A percentile compares a stretch with the other conserved stretches of the same genome.
phyloP scores from a whole-genome alignment of 2,329 filamentous ascomycete species.

The Xylaria sp. region DNA sequence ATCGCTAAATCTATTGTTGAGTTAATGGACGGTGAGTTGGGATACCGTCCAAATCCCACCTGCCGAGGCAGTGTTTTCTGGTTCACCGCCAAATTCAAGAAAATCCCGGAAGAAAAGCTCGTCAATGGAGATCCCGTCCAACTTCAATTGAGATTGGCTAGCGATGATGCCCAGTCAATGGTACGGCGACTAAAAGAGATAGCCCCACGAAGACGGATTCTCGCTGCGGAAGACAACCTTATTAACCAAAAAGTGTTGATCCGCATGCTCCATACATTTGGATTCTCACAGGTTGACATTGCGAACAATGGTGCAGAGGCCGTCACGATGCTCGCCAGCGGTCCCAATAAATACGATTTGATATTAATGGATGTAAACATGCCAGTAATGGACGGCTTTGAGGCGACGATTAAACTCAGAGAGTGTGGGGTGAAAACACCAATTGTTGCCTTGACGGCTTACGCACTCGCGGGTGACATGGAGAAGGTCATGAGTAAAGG shows the following conservation, averaged over 20 bases:
- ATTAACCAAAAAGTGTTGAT: constrained; percentile 20
- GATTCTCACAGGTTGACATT: constrained; percentile 13
- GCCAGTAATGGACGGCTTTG: constrained; percentile 21
- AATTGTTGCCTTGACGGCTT: constrained; percentile 18
- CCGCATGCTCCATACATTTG: constrained; percentile 12
- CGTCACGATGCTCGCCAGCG: constrained; percentile 1
- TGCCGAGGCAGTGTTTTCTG: constrained; percentile 13
- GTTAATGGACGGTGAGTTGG: constrained; percentile 16
- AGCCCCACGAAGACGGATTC: constrained; percentile 7
- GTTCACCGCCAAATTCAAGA: constrained; percentile 19
- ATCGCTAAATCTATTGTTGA: constrained; percentile 19
- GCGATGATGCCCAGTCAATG: background rate
- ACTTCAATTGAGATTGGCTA: background rate
- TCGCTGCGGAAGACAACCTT: constrained; percentile 17
- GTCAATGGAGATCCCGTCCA: background rate
- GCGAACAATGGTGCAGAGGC: constrained; percentile 14
- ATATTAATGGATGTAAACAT: constrained; percentile 20
- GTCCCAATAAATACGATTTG: constrained; percentile 1
- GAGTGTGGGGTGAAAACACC: constrained; percentile 7
- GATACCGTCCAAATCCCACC: constrained; percentile 10
- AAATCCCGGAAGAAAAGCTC: background rate
- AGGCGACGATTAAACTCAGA: constrained; percentile 13
- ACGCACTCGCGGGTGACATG: constrained; percentile 17
- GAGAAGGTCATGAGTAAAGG: constrained; percentile 10
- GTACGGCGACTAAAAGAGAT: background rate